A percentile compares a stretch with the other conserved stretches of the same genome.
These are phyloP conservation scores for Yamadazyma phyllophila DNA, from an alignment of 805 yeast genomes.

Conservation along the genomic window DNA sequence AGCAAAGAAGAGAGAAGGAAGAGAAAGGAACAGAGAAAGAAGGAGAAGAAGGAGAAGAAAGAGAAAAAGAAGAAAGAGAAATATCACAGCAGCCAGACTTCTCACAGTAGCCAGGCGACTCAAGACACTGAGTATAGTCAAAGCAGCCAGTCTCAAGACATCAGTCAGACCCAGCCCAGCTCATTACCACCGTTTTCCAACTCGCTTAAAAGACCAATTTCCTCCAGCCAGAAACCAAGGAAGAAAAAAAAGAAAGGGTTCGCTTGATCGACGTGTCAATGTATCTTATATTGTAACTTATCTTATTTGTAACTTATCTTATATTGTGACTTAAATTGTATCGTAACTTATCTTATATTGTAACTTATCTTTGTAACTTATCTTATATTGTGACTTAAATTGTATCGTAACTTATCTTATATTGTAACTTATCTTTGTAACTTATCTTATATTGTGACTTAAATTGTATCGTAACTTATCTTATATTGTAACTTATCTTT, in stretches of 20 bases:
- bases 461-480: too few species aligned
- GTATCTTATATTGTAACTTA: not conserved
- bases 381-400: too few species aligned
- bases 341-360: too few species aligned
- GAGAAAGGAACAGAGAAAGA: not conserved
- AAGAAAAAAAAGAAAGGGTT: conserved; percentile 49
- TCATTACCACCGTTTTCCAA: not conserved
- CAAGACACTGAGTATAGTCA: not conserved
- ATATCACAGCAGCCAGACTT: not conserved
- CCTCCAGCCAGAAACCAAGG: conserved; percentile 2
- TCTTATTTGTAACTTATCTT: too few species aligned
- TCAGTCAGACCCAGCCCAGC: not conserved
- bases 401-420: too few species aligned
- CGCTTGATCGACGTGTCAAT: conserved; percentile 24
- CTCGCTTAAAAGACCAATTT: conserved; percentile 1
- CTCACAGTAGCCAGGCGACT: not conserved
- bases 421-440: too few species aligned
- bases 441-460: too few species aligned
- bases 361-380: too few species aligned
- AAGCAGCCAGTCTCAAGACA: not conserved
- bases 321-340: too few species aligned
- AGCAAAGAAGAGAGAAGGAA: not conserved
- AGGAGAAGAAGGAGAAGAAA: not conserved
- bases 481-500: too few species aligned
- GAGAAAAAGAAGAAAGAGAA: not conserved